Evolutionary conservation across 169 alveolate genomes (phyloP).

Genomic region (Fabrea salina): DNA sequence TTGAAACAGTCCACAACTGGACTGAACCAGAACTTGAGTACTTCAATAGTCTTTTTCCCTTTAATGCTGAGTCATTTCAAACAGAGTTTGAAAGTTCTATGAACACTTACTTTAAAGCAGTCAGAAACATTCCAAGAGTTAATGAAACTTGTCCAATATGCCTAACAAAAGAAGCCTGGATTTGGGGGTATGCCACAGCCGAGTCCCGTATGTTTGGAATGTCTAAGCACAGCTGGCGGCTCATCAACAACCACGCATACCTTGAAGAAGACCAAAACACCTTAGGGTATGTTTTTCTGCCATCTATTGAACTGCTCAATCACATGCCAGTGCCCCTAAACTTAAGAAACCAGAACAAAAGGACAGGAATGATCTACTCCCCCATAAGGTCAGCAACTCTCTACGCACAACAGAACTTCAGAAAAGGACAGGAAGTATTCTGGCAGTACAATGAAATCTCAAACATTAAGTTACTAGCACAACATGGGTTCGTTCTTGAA

Average conservation of each 20-base stretch:
- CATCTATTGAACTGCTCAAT: no score
- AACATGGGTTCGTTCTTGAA: background rate
- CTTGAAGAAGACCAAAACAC: background rate
- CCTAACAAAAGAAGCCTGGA: background rate
- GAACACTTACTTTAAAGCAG: background rate
- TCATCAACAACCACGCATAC: background rate
- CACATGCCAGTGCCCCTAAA: no score
- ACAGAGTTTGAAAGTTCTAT: background rate
- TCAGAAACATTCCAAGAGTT: background rate
- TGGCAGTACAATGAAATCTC: background rate
- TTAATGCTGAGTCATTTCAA: background rate
- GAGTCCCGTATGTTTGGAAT: background rate
- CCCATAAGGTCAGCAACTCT: no score
- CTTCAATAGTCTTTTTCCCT: background rate
- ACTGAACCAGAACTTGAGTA: background rate
- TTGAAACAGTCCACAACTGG: background rate
- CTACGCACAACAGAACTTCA: no score
- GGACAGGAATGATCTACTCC: no score
- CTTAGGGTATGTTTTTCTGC: no score
- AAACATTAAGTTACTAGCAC: background rate
- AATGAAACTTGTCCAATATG: background rate
- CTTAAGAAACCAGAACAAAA: no score
- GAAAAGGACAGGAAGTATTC: background rate
- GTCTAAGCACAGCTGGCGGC: background rate
- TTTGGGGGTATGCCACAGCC: background rate